These are phyloP conservation scores for Verticillium tricorpus DNA, from an alignment of 2,329 filamentous ascomycete genomes.

Conservation along the genomic window DNA sequence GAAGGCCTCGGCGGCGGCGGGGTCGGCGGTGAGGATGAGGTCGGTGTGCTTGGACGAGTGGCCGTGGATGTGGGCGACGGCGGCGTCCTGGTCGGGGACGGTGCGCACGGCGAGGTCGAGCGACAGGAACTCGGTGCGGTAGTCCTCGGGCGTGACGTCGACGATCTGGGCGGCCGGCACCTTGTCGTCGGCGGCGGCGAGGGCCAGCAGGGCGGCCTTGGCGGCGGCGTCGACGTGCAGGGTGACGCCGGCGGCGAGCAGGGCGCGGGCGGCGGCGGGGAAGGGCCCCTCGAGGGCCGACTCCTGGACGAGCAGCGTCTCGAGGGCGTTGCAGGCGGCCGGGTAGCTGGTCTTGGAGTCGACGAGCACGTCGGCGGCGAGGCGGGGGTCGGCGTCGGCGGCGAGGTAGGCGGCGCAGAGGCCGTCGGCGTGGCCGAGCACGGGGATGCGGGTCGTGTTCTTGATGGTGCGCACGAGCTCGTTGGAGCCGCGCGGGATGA, in stretches of 20 bases:
- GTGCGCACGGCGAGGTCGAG: conserved; percentile 81
- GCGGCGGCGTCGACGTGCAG: conserved; percentile 73
- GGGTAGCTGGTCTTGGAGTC: conserved; percentile 95
- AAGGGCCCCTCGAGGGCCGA: conserved; percentile 58
- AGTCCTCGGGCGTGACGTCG: conserved; percentile 68
- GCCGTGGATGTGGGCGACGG: conserved; percentile 83
- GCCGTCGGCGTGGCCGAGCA: conserved; percentile 93
- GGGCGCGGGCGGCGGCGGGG: conserved; percentile 66
- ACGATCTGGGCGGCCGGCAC: conserved; percentile 45
- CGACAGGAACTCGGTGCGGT: conserved; percentile 82
- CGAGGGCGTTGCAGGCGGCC: conserved; percentile 91
- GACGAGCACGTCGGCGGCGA: conserved; percentile 72
- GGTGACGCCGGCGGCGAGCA: conserved; percentile 72
- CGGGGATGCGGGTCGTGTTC: conserved; percentile 85
- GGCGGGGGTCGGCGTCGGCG: conserved; percentile 65
- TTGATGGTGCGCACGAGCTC: conserved; percentile 90
- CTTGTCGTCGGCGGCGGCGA: conserved; percentile 30
- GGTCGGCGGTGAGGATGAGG: conserved; percentile 71
- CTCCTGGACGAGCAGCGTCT: conserved; percentile 83
- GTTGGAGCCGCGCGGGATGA: conserved; percentile 88
- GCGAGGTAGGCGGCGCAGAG: conserved; percentile 86
- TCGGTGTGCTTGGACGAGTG: conserved; percentile 96
- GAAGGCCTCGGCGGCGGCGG: conserved; percentile 70
- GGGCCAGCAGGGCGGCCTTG: conserved; percentile 55
- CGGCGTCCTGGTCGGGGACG: conserved; percentile 63